These are phyloP conservation scores for Rachicladosporium sp. DNA, from an alignment of 2,329 filamentous ascomycete species.

Conservation along the genomic window DNA sequence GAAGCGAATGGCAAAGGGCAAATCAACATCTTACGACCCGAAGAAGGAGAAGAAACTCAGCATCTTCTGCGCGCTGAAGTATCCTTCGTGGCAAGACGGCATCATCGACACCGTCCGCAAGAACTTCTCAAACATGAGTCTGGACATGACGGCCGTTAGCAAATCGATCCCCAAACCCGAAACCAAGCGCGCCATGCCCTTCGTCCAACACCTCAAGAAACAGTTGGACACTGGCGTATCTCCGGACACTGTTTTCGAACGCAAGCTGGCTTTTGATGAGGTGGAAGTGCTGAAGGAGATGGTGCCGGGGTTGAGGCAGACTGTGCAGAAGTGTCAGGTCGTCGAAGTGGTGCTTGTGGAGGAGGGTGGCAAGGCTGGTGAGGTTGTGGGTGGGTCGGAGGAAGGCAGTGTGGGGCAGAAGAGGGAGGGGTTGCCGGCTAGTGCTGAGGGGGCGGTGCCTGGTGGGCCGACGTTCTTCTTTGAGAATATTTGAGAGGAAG, in stretches of 20 bases:
- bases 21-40: constrained; percentile 71
- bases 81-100: constrained; percentile 83
- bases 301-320: constrained; percentile 65
- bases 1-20: constrained; percentile 90
- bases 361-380: constrained; percentile 56
- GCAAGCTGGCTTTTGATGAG: constrained; percentile 82
- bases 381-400: constrained; percentile 40
- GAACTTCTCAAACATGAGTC: constrained; percentile 50
- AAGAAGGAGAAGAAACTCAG: constrained; percentile 85
- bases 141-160: constrained; percentile 72
- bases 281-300: constrained; percentile 62
- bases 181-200: constrained; percentile 98
- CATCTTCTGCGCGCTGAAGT: constrained; percentile 68
- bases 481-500: constrained; percentile 46
- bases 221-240: constrained; percentile 54
- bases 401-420: constrained; percentile 44
- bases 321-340: constrained; percentile 52
- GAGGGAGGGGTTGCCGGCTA: constrained; percentile 42
- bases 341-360: constrained; percentile 62
- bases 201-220: constrained; percentile 78
- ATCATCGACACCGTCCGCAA: constrained; percentile 70
- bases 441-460: constrained; percentile 65
- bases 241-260: constrained; percentile 58
- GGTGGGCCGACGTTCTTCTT: constrained; percentile 74
- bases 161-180: constrained; percentile 72